Base-by-base conservation (phyloP, 2,329 filamentous ascomycete genomes). In the Phaeomoniella chlamydospora region DNA sequence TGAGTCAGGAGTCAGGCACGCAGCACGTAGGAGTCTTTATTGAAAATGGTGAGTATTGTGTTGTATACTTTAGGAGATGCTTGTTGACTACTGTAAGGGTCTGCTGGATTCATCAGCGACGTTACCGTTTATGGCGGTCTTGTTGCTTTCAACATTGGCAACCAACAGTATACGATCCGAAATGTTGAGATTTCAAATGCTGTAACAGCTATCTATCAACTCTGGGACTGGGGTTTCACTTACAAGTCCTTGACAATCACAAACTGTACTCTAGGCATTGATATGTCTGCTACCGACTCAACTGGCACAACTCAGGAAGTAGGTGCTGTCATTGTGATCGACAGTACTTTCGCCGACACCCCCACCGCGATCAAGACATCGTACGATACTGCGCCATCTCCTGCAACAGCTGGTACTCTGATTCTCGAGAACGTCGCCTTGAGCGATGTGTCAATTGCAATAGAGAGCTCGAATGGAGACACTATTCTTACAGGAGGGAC, bases 101-200 rank as follows among this genome's bases (percentile, higher is more conserved):
- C 70, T 35, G 73, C 69, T 39, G 72, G 72, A 18, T 75, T 72
- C 49, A 62, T 78, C 51, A 64, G 60, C 29, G 74, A 78, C 43
- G 51, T 76, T 4, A 57, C 57, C 32, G 77, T 79, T 56, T 68
- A 66, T 31, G 75, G 75, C 35, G 77, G 77, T 17, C 58, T 61
- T 5, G 65, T 72, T 37, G 74, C 75, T 33, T 68, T 64, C 33
- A 70, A 70, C 46, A 56, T 75, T 39, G 76, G 76, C 16, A 76
- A 68, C 40, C 77, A 82, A 56, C 77, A 81, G 43, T 73, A 70
- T 43, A 78, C 73, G 0, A 70, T 67, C 39, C 62, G 66, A 6
- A 71, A 73, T 42, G 44, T 78, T 18, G 63, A 55, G 1, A 72
- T 76, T 48, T 59, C 64, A 29, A 57, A 63, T 31, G 60, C 59